Percentiles rank a stretch among this genome's conserved stretches.
These are phyloP conservation scores for Mallotus repandus DNA, from an alignment of 441 rosid species.

Conservation along the genomic window DNA sequence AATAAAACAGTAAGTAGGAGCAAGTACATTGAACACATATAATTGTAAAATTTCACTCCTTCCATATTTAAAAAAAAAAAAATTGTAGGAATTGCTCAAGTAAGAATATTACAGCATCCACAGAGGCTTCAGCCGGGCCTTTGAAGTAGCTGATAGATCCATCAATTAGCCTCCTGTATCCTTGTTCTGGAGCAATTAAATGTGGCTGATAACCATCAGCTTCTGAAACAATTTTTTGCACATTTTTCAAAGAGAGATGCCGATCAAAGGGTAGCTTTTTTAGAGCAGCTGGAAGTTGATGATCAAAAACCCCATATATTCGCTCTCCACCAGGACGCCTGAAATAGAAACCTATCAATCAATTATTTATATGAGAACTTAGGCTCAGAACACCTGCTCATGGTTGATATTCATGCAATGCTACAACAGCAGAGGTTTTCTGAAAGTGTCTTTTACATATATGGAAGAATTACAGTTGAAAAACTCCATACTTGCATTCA, in stretches of 20 bases:
- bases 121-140: conserved; percentile 99
- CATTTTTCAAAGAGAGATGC: conserved; percentile 89
- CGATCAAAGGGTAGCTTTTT: conserved; percentile 96
- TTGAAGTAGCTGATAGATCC: conserved; percentile 91
- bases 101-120: conserved; percentile 75
- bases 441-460: background rate
- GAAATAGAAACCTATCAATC: conserved; percentile 17
- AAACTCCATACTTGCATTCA: background rate
- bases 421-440: background rate
- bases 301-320: conserved; percentile 93
- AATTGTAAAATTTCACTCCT: background rate
- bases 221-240: conserved; percentile 90
- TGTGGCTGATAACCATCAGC: conserved; percentile 99
- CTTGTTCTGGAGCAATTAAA: conserved; percentile 99
- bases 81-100: background rate
- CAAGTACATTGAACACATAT: background rate
- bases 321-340: conserved; percentile 99
- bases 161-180: conserved; percentile 96
- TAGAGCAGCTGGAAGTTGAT: conserved; percentile 96
- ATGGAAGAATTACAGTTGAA: background rate
- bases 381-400: background rate
- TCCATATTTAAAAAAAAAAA: background rate
- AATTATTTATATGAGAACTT: background rate
- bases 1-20: background rate
- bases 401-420: background rate